These are phyloP conservation scores for Diaporthe vexans DNA, from an alignment of 2,329 filamentous ascomycete genomes.

Conservation along the genomic window DNA sequence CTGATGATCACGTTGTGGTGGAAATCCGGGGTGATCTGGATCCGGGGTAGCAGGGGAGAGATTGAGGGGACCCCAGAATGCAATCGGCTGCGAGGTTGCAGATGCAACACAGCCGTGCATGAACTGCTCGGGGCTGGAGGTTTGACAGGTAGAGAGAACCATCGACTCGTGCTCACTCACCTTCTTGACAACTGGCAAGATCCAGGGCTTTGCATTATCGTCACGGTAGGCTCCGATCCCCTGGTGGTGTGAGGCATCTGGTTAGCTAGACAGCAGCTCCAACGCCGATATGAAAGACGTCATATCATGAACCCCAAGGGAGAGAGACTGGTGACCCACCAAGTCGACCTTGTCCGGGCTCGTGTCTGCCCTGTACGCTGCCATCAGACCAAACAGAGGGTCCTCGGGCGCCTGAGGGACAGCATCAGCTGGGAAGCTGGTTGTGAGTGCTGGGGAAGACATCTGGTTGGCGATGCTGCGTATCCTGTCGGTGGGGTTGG, in stretches of 20 bases:
- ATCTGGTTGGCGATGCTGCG: constrained; percentile 79
- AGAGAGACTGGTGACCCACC: constrained; percentile 63
- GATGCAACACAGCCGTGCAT: constrained; percentile 9
- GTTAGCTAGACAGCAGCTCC: constrained; percentile 30
- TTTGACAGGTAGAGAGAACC: not conserved
- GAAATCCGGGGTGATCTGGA: constrained; percentile 26
- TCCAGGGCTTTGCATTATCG: constrained; percentile 96
- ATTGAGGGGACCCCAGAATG: constrained; percentile 19
- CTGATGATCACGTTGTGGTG: constrained; percentile 27
- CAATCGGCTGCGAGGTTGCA: constrained; percentile 31
- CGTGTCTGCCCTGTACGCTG: constrained; percentile 86
- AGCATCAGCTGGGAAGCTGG: constrained; percentile 80
- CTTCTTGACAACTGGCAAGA: constrained; percentile 96
- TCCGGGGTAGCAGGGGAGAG: constrained; percentile 38
- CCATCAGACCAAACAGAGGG: constrained; percentile 92
- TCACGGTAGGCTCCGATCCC: constrained; percentile 95
- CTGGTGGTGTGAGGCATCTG: constrained; percentile 50
- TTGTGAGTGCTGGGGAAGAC: constrained; percentile 69
- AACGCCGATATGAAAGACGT: constrained; percentile 21
- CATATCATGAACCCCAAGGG: constrained; percentile 20
- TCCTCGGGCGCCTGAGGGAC: constrained; percentile 96
- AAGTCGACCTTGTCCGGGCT: constrained; percentile 89
- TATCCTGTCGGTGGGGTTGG: constrained; percentile 66
- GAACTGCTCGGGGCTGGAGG: not conserved
- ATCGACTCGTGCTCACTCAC: constrained; percentile 63